phyloP scores from a whole-genome alignment of 305 asterid species.

The Fraxinus xanthoxyloides region DNA sequence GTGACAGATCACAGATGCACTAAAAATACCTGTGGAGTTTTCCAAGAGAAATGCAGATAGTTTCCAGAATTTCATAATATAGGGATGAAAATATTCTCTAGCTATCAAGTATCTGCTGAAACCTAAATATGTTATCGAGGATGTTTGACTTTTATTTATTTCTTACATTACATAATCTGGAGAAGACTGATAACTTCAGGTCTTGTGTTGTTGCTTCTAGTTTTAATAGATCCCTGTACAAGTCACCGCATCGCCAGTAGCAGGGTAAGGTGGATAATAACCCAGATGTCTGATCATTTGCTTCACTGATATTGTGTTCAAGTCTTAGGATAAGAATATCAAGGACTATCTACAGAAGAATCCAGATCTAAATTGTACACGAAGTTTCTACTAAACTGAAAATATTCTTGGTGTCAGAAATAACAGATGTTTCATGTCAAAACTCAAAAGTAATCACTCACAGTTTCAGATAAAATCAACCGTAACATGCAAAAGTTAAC shows the following conservation, averaged over 20 bases:
- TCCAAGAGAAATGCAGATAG: not conserved
- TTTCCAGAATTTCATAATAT: not conserved
- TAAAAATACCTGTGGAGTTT: not conserved
- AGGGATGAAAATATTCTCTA: not conserved
- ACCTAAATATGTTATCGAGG: not conserved
- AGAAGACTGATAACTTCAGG: not conserved
- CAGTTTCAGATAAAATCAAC: not conserved
- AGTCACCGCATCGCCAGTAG: not conserved
- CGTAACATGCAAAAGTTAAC: conserved; percentile 3
- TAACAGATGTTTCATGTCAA: not conserved
- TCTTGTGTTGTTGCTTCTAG: not conserved
- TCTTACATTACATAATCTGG: not conserved
- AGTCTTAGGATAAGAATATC: not conserved
- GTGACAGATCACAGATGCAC: not conserved
- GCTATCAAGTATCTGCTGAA: not conserved
- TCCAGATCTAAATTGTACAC: conserved; percentile 4
- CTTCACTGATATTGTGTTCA: not conserved
- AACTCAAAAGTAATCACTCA: not conserved
- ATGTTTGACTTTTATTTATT: not conserved
- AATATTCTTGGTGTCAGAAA: not conserved
- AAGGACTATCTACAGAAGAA: not conserved
- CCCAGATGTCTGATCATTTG: not conserved
- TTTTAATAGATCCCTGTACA: not conserved
- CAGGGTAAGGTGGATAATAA: not conserved
- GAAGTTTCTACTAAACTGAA: conserved; percentile 14